Evolutionary conservation across 2,329 filamentous ascomycete genomes (phyloP).

Genomic region (Lecanicillium sp.): DNA sequence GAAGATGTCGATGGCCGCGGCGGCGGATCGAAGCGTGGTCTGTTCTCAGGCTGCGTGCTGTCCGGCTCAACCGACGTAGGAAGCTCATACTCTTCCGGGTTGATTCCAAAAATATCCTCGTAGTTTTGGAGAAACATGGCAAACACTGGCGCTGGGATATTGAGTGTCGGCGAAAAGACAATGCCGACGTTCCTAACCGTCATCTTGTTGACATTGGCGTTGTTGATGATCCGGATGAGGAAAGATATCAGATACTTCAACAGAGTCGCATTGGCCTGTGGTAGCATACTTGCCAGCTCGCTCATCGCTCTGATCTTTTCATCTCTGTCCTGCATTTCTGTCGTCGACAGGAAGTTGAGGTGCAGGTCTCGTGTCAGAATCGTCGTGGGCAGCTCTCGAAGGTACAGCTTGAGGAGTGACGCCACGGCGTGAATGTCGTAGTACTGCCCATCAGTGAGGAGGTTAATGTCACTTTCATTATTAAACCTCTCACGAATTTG

Average conservation of each 20-base stretch:
- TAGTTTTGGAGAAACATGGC: constrained; percentile 91
- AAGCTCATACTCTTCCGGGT: constrained; percentile 55
- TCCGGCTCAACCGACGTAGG: constrained; percentile 33
- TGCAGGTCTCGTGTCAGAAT: constrained; percentile 89
- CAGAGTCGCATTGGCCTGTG: constrained; percentile 70
- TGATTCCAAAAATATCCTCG: constrained; percentile 70
- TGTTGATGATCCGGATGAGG: constrained; percentile 85
- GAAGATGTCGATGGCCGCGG: constrained; percentile 42
- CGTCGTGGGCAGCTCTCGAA: constrained; percentile 84
- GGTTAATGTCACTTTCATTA: constrained; percentile 79
- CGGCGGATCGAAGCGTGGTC: constrained; percentile 25
- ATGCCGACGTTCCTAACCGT: constrained; percentile 95
- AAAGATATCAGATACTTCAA: constrained; percentile 81
- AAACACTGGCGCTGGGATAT: constrained; percentile 92
- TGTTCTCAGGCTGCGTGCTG: constrained; percentile 18
- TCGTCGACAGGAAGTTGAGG: constrained; percentile 75
- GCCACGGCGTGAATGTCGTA: constrained; percentile 96
- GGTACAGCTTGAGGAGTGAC: constrained; percentile 85
- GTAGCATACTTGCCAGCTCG: constrained; percentile 70
- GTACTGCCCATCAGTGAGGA: constrained; percentile 73
- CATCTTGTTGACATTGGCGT: constrained; percentile 92
- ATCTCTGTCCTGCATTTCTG: constrained; percentile 64
- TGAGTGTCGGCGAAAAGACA: constrained; percentile 93
- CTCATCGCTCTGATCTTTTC: constrained; percentile 74
- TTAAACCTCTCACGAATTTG: constrained; percentile 89